These are phyloP conservation scores for Neurospora sp. DNA, from an alignment of 2,329 filamentous ascomycete genomes.

Conservation along the genomic window DNA sequence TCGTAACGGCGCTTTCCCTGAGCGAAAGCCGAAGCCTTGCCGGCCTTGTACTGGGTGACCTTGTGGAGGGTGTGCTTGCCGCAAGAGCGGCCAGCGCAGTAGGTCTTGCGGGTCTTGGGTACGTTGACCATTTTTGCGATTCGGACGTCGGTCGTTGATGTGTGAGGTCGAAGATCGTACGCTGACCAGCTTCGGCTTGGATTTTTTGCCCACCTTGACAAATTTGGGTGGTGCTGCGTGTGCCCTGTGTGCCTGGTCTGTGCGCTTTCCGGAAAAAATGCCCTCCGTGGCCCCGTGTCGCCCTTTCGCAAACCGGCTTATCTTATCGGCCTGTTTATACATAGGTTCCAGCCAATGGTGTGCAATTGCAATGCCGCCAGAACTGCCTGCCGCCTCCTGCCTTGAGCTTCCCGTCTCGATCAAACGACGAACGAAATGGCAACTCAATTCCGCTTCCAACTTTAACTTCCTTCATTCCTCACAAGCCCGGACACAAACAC, in stretches of 20 bases:
- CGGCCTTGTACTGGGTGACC: conserved; percentile 81
- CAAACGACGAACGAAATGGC: neutral
- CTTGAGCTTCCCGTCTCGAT: neutral
- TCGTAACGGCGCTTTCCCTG: conserved; percentile 99
- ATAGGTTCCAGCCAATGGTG: neutral
- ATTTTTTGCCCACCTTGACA: conserved; percentile 17
- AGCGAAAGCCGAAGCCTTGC: conserved; percentile 28
- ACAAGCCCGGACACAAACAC: neutral
- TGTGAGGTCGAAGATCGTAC: conserved; percentile 16
- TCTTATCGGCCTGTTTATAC: neutral
- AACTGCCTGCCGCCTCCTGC: neutral
- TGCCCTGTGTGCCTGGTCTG: conserved; percentile 11
- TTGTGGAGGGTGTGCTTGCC: conserved; percentile 68
- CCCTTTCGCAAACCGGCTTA: neutral
- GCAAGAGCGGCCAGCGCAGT: conserved; percentile 81
- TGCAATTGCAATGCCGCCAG: neutral
- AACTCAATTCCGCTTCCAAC: neutral
- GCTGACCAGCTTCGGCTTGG: conserved; percentile 13
- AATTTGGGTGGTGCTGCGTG: conserved; percentile 15
- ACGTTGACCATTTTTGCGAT: conserved; percentile 59
- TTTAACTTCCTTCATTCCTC: neutral
- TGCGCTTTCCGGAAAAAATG: conserved; percentile 13
- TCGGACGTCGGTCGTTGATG: conserved; percentile 15
- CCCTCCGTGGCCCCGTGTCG: conserved; percentile 13
- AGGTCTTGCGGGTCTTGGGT: conserved; percentile 77